Conservation (phyloP, 2,329 filamentous ascomycete species). For the Apiospora phragmitis region DNA sequence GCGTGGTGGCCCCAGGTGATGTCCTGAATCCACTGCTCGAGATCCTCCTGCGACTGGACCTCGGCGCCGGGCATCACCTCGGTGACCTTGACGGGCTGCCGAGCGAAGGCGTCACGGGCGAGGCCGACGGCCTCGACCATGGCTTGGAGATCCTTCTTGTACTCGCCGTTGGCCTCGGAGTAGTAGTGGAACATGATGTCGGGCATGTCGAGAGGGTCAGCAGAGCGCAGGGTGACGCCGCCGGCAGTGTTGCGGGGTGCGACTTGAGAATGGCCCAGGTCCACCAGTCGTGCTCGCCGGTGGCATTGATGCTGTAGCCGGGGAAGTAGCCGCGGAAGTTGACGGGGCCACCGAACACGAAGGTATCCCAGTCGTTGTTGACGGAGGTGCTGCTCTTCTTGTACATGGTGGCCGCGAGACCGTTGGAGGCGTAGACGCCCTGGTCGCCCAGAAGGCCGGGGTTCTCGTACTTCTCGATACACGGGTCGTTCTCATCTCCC, state of each 20-base stretch:
- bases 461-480: slow-evolving; percentile 27
- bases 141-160: slow-evolving; percentile 17
- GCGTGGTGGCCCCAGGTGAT: slow-evolving; percentile 57
- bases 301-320: slow-evolving; percentile 33
- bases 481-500: slow-evolving; percentile 34
- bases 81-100: slow-evolving; percentile 6
- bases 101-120: slow-evolving; percentile 41
- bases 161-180: slow-evolving; percentile 43
- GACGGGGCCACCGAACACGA: slow-evolving; percentile 40
- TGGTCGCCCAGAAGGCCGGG: slow-evolving; percentile 20
- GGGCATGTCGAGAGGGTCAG: slow-evolving; percentile 64
- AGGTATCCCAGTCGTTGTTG: slow-evolving; percentile 33
- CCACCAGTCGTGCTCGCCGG: slow-evolving; percentile 40
- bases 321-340: slow-evolving; percentile 43
- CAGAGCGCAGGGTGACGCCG: slow-evolving; percentile 59
- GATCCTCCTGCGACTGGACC: slow-evolving; percentile 10
- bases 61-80: slow-evolving; percentile 8
- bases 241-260: slow-evolving; percentile 61
- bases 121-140: slow-evolving; percentile 39
- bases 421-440: slow-evolving; percentile 36
- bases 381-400: slow-evolving; percentile 28
- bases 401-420: slow-evolving; percentile 32
- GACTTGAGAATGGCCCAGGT: slow-evolving; percentile 53
- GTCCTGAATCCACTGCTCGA: slow-evolving; percentile 36
- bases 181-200: slow-evolving; percentile 61